These are phyloP conservation scores for Epichloe gansuensis DNA, from an alignment of 2,329 filamentous ascomycete species.

Conservation along the genomic window DNA sequence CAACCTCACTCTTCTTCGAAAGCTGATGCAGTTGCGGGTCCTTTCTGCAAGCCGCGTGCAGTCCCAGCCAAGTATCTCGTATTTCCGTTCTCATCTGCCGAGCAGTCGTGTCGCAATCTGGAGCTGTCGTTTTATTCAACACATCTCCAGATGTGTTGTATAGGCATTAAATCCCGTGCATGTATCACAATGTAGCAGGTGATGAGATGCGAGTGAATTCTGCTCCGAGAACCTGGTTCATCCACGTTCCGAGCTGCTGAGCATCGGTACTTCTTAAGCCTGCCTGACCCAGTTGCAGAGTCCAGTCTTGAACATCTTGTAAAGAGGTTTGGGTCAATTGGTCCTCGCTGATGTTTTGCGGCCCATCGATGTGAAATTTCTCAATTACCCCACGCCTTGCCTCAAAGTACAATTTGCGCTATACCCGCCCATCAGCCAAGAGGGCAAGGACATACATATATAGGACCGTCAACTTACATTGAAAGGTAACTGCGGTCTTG, in stretches of 20 bases:
- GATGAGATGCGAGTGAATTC: conserved; percentile 12
- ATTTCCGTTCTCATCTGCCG: too few species aligned
- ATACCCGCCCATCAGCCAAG: conserved; percentile 7
- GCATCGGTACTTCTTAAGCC: conserved; percentile 14
- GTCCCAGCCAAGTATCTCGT: too few species aligned
- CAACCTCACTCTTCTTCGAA: too few species aligned
- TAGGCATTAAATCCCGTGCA: not conserved
- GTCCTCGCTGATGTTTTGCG: not conserved
- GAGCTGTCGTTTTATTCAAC: too few species aligned
- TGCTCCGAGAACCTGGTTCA: conserved; percentile 19
- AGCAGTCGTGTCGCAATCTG: too few species aligned
- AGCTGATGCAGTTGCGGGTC: too few species aligned
- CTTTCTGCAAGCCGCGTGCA: too few species aligned
- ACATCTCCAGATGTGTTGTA: not conserved
- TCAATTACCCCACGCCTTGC: conserved; percentile 25
- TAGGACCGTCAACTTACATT: conserved; percentile 22
- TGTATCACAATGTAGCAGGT: conserved; percentile 1
- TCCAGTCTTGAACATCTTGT: conserved; percentile 17
- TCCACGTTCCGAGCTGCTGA: conserved; percentile 16
- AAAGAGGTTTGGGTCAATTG: conserved; percentile 3
- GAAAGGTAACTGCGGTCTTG: conserved; percentile 36
- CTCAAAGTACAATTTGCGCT: conserved; percentile 23
- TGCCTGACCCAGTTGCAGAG: conserved; percentile 10
- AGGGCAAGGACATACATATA: too few species aligned
- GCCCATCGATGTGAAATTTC: conserved; percentile 16